A percentile compares a stretch with the other conserved stretches of the same genome.
Conservation (phyloP, 176 grass and related monocot species). For the Tuctoria greenei region DNA sequence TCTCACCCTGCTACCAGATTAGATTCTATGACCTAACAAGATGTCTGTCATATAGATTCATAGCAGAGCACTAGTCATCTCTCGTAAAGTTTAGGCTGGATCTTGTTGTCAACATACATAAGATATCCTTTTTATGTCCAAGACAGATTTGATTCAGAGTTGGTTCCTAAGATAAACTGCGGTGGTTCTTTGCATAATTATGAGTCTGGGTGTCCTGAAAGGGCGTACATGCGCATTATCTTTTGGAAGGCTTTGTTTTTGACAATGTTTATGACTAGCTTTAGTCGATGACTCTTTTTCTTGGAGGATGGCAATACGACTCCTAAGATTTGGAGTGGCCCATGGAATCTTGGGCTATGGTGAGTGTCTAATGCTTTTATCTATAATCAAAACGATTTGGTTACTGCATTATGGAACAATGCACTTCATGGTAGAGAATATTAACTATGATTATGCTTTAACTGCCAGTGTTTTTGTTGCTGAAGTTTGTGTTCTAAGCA, state of each 20-base stretch:
- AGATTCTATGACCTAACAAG: constrained; percentile 24
- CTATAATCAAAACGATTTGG: constrained; percentile 7
- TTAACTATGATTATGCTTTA: constrained; percentile 24
- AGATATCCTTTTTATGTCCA: not conserved
- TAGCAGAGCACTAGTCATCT: not conserved
- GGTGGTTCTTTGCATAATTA: constrained; percentile 6
- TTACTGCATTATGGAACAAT: constrained; percentile 28
- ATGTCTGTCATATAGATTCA: constrained; percentile 12
- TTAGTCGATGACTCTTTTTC: constrained; percentile 26
- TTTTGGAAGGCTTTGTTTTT: constrained; percentile 18
- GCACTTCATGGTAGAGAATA: not conserved
- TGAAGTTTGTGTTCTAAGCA: constrained; percentile 40
- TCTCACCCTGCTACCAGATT: constrained; percentile 41
- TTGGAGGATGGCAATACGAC: constrained; percentile 33
- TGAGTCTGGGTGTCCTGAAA: constrained; percentile 23
- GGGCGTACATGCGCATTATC: constrained; percentile 1
- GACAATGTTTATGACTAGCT: constrained; percentile 16
- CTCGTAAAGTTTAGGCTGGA: constrained; percentile 25
- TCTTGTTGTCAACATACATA: constrained; percentile 9
- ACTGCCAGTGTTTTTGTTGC: constrained; percentile 18
- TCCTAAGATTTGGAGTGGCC: constrained; percentile 43
- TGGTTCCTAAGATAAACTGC: constrained; percentile 15
- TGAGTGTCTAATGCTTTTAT: constrained; percentile 21
- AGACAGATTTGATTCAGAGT: constrained; percentile 2
- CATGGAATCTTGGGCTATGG: constrained; percentile 38